These are phyloP conservation scores for Epichloe baconii DNA, from an alignment of 2,329 filamentous ascomycete genomes.

Conservation along the genomic window DNA sequence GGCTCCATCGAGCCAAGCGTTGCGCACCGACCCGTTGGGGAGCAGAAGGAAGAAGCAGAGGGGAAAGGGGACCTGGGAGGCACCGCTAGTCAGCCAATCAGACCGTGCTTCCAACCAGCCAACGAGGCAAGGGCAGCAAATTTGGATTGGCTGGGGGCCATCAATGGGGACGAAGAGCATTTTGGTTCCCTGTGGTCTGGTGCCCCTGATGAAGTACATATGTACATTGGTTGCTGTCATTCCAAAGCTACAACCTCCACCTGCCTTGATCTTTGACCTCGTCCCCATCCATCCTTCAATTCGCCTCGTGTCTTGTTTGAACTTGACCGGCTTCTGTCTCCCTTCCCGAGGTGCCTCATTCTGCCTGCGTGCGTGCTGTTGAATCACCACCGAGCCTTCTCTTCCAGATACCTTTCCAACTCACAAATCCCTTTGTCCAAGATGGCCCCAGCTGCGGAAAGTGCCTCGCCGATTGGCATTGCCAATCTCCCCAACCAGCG, in stretches of 20 bases:
- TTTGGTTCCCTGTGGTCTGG: slow-evolving; percentile 9
- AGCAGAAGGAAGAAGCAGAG: slow-evolving; percentile 1
- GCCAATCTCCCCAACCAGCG: slow-evolving; percentile 62
- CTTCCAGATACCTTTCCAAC: slow-evolving; percentile 3
- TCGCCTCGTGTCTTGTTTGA: slow-evolving; percentile 2
- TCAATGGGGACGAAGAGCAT: not conserved
- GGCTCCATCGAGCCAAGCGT: slow-evolving; percentile 9
- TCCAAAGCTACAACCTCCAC: slow-evolving; percentile 6
- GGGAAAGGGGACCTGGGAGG: slow-evolving; percentile 10
- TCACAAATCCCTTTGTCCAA: slow-evolving; percentile 15
- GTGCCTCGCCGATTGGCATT: slow-evolving; percentile 58
- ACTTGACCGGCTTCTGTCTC: slow-evolving; percentile 1
- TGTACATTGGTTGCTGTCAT: slow-evolving; percentile 3
- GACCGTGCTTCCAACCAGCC: slow-evolving; percentile 1
- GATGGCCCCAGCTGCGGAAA: slow-evolving; percentile 48
- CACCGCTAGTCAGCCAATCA: slow-evolving; percentile 1
- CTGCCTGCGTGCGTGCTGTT: not conserved
- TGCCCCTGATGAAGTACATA: slow-evolving; percentile 23
- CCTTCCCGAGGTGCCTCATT: slow-evolving; percentile 5
- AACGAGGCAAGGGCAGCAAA: slow-evolving; percentile 10
- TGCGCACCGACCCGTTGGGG: slow-evolving; percentile 10
- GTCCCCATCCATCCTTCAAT: slow-evolving; percentile 6
- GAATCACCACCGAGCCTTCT: not conserved
- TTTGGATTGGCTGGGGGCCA: too few species aligned
- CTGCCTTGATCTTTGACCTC: slow-evolving; percentile 1